Base-by-base conservation (phyloP, 2,329 filamentous ascomycete species). In the Penicillium sp. region DNA sequence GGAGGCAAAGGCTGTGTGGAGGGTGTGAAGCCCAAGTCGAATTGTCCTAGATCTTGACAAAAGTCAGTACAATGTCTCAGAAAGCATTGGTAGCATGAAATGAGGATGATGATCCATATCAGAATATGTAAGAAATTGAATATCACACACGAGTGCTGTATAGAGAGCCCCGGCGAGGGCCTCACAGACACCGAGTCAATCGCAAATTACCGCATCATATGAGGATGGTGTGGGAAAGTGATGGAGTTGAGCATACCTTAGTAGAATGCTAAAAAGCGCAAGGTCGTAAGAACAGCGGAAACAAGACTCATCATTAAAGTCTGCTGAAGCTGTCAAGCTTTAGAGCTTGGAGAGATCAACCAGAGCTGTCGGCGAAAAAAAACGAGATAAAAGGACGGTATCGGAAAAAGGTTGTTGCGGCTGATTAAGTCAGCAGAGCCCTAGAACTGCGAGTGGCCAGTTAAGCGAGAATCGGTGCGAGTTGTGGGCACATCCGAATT, bases 111-210 rank as follows among this genome's bases (percentile, higher is more conserved):
- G 43, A 44, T 56, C 54, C 64, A 71, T 66, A 75, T 96, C 92
- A 96, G 92, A 91, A 96, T 96, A 96, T 96, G 92, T 96, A 96
- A 96, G 92, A 93, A 85, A 86, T 64, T 87, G 78, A 92, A 90
- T 95, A 89, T 96, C 92, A 96, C 68, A 81, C 75, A 84, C 79
- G 83, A 79, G 78, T 72, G 79, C 82, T 88, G 87, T 92, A 87
- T 88, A 83, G 87, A 72, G 89, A 81, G 83, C 90, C 86, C 92
- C 85, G 92, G 92, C 92, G 89, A 88, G 91, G 86, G 89, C 80
- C 83, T 91, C 91, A 92, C 86, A 86, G 80, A 80, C 76, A 76
- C 76, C 79, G 82, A 84, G 89, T 97, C 92, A 95, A 93, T 93
- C 92, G 92, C 92, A 97, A 97, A 97, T 96, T 96, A 91, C 90